Percentiles rank a stretch among this genome's conserved stretches.
Evolutionary conservation across 2,329 filamentous ascomycete species (phyloP).

Genomic region (Endothia cerciana): DNA sequence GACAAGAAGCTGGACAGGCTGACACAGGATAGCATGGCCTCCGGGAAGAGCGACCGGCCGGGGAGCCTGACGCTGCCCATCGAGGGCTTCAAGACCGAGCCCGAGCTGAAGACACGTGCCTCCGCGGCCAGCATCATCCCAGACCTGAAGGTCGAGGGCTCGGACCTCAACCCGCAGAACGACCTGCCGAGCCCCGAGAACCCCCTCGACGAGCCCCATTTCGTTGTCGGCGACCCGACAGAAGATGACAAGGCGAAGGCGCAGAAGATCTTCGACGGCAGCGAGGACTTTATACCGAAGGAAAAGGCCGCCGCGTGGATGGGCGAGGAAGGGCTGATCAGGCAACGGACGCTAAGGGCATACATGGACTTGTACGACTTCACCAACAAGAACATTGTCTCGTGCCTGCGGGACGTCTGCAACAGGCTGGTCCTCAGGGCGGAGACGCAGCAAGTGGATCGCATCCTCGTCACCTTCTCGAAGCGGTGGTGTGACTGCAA

Average conservation of each 20-base stretch:
- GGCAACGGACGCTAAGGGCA: conserved; percentile 65
- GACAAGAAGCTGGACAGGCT: conserved; percentile 28
- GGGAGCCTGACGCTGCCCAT: conserved; percentile 48
- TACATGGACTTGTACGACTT: conserved; percentile 96
- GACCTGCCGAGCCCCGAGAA: conserved; percentile 37
- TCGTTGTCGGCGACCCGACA: conserved; percentile 61
- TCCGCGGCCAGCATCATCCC: conserved; percentile 43
- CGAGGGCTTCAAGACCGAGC: conserved; percentile 46
- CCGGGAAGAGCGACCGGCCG: conserved; percentile 38
- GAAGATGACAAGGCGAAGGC: conserved; percentile 78
- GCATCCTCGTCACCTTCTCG: conserved; percentile 88
- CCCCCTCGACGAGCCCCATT: conserved; percentile 61
- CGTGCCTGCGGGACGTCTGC: conserved; percentile 79
- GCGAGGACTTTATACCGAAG: conserved; percentile 79
- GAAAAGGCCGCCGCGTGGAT: conserved; percentile 85
- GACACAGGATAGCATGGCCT: conserved; percentile 30
- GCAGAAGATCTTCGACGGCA: conserved; percentile 80
- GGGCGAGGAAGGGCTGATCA: conserved; percentile 70
- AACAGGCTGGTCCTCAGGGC: conserved; percentile 80
- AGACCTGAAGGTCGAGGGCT: conserved; percentile 49
- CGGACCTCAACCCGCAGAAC: conserved; percentile 42
- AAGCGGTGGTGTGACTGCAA: conserved; percentile 94
- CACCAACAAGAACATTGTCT: conserved; percentile 76
- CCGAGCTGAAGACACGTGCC: conserved; percentile 35
- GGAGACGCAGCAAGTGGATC: conserved; percentile 95